These are phyloP conservation scores for Arachis hypogaea DNA, from an alignment of 306 rosid species.

Conservation along the genomic window DNA sequence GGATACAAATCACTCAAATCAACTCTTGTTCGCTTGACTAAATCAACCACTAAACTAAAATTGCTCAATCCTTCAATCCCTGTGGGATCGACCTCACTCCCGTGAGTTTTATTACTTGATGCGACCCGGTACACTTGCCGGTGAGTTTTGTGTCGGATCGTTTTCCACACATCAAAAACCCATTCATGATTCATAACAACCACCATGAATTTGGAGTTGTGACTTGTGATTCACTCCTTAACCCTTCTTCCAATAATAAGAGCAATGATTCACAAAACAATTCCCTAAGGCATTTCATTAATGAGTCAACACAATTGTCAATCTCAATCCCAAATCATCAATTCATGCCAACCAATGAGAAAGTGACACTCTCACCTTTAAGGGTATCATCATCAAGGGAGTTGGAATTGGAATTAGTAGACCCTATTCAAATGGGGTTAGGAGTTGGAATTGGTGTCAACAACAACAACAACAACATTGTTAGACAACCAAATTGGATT, in stretches of 20 bases:
- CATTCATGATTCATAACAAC: conserved; percentile 52
- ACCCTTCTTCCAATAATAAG: conserved; percentile 67
- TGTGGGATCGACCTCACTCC: too few species aligned
- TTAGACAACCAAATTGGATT: conserved; percentile 68
- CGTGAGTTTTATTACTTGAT: too few species aligned
- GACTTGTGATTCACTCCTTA: conserved; percentile 66
- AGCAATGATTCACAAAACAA: conserved; percentile 52
- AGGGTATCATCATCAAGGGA: conserved; percentile 65
- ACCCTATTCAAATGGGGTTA: conserved; percentile 65
- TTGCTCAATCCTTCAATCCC: too few species aligned
- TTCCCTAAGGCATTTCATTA: conserved; percentile 77
- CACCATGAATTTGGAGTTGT: conserved; percentile 70
- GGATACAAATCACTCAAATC: too few species aligned
- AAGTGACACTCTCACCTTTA: conserved; percentile 68
- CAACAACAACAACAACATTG: background rate
- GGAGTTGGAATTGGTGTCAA: conserved; percentile 48
- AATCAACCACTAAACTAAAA: too few species aligned
- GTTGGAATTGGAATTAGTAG: conserved; percentile 43
- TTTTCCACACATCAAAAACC: background rate
- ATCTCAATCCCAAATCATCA: conserved; percentile 64
- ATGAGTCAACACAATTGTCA: conserved; percentile 68
- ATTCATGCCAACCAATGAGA: conserved; percentile 57
- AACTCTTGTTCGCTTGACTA: too few species aligned
- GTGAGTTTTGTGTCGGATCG: too few species aligned
- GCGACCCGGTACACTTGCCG: too few species aligned